Base-by-base conservation (phyloP, 1,284 basidiomycete species). In the Malassezia sympodialis region DNA sequence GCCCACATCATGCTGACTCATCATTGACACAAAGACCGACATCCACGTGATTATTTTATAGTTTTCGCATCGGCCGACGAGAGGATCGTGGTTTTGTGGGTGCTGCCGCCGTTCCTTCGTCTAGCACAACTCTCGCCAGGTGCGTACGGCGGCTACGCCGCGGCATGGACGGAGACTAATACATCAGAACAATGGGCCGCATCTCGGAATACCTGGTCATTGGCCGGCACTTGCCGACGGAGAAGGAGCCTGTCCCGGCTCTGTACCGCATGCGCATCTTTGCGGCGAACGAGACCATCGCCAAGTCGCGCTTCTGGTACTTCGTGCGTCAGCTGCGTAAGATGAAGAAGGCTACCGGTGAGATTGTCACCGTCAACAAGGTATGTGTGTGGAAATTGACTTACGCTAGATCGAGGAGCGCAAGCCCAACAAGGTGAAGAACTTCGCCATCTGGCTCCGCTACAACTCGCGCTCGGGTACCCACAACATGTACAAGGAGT, bases 261-360 rank as follows among this genome's bases (percentile, higher is more conserved):
- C 87, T 90, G 77, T 96, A 88, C 83, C 88, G 94, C 74, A 98
- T 98, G 93, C 86, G 93, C 77, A 96, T 98, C 78, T 98, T 98
- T 76, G 93, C 94, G 65, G 88, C 88, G 69, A 98, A 98, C 78
- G 90, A 94, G 69, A 80, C 96, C 67, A 89, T 98, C 72, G 94
- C 94, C 75, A 96, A 98, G 82, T 94, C 88, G 59, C 86, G 93
- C 63, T 98, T 94, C 87, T 98, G 94, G 93, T 98, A 96, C 82
- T 98, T 94, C 84, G 82, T 98, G 66, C 90, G 93, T 49, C 68
- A 69, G 62, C 66, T 74, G 53, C 61, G 96, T 79, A 98, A 98
- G 83, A 91, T 93, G 80, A 98, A 98, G 84, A 96, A 94, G 81
- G 90, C 91, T 78, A 89, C 83, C 77, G 94, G 93, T 77, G 93